Evolutionary conservation across 2,329 filamentous ascomycete genomes (phyloP).

Genomic region (Zelopaecilomyces penicillatus): DNA sequence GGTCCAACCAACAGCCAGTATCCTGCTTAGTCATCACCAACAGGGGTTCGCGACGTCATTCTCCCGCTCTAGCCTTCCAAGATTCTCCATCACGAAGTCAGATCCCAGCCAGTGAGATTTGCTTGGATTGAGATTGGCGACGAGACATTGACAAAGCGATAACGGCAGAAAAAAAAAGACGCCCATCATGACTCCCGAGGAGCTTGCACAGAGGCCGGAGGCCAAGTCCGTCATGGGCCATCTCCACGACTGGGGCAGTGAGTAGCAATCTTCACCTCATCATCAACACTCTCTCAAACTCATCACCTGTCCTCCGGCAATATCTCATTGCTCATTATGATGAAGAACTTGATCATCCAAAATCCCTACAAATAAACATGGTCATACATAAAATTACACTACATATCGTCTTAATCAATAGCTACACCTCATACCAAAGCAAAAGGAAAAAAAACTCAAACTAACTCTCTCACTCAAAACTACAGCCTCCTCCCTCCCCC

Average conservation of each 20-base stretch:
- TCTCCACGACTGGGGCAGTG: slow-evolving; percentile 10
- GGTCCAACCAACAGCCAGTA: too few relatives aligned
- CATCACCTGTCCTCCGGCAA: neutral
- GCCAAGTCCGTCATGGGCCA: slow-evolving; percentile 6
- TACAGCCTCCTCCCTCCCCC: slow-evolving; percentile 44
- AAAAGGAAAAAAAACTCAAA: neutral
- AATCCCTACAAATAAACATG: neutral
- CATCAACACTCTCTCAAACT: neutral
- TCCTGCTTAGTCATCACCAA: too few relatives aligned
- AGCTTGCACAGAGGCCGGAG: too few relatives aligned
- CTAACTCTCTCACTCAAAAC: neutral
- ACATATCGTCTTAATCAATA: neutral
- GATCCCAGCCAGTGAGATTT: too few relatives aligned
- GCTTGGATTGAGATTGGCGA: too few relatives aligned
- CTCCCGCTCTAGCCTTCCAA: too few relatives aligned
- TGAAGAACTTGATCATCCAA: neutral
- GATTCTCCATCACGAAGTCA: too few relatives aligned
- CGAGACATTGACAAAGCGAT: too few relatives aligned
- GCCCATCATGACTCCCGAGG: too few relatives aligned
- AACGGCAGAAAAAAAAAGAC: too few relatives aligned
- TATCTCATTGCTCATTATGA: neutral
- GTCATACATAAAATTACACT: neutral
- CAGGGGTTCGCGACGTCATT: too few relatives aligned
- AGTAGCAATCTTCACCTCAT: neutral
- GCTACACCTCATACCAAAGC: neutral